Evolutionary conservation across 2,329 filamentous ascomycete species (phyloP), one percentile per base, ranked within the genome.

Genomic region (Aspergillus udagawae): DNA sequence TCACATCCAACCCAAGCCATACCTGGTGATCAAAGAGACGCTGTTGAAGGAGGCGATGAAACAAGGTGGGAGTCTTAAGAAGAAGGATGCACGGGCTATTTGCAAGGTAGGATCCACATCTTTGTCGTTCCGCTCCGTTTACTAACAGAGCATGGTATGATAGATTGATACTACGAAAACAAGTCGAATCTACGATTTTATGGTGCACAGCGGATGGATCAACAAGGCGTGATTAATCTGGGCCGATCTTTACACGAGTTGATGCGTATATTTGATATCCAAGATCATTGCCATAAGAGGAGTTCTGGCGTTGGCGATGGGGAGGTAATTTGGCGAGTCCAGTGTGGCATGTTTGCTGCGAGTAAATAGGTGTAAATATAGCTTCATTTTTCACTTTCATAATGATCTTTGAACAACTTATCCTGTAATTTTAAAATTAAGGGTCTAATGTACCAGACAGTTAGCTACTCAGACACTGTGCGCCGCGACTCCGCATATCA

Each of bases 141-240:
- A 4, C 51, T 58, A 51, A 60, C 56, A 52, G 53, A 9, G n/a
- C 35, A 28, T 23, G 6, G 10, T 14, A 25, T 4, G 14, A 38
- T 76, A 86, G 71, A 83, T 97, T 53, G 93, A 97, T 68, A 84
- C 86, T 9, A 89, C 89, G 62, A 97, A 97, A 73, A 88, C 90
- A 0, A 87, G 89, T 20, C 83, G 91, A 63, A 86, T 97, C 57
- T 97, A 93, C 75, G 94, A 97, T 73, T 97, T 97, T 72, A 92
- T 97, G 77, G 90, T 96, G 61, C 90, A 92, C 70, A 87, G 87
- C 55, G 94, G 93, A 2, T 97, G 93, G 92, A 87, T 97, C 59
- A 89, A 87, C 32, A 94, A 95, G 79, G 89, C 87, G 27, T 95
- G 74, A 59, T 49, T 38, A 38, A 14, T 17, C 35, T 28, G 51